Conservation (phyloP, 176 grass and related monocot genomes). For the Zizania latifolia region DNA sequence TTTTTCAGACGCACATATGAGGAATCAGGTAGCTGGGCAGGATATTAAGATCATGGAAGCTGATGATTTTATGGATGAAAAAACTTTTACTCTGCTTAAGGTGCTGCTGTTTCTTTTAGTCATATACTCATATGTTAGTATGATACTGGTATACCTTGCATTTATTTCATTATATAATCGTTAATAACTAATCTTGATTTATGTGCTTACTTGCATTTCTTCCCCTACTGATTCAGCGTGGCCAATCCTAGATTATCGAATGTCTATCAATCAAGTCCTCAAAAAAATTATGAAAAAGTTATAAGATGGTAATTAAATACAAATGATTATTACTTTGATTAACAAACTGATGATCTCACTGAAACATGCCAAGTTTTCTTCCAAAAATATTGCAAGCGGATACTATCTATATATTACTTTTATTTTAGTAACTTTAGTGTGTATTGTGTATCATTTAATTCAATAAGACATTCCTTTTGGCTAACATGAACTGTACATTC, state of each 20-base stretch:
- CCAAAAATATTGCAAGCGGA: not conserved
- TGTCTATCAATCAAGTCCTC: not conserved
- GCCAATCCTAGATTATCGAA: not conserved
- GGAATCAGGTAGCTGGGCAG: not conserved
- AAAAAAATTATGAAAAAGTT: not conserved
- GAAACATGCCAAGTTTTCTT: not conserved
- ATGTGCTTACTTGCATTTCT: not conserved
- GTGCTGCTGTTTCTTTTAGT: constrained; percentile 3
- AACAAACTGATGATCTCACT: not conserved
- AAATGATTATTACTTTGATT: not conserved
- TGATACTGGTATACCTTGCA: not conserved
- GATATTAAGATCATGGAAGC: constrained; percentile 1
- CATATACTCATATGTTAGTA: not conserved
- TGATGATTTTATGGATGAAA: not conserved
- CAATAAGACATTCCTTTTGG: not conserved
- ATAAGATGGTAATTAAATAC: not conserved
- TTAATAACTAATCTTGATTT: not conserved
- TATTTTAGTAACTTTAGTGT: not conserved
- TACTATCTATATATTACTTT: not conserved
- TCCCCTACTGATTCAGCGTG: not conserved
- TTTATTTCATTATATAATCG: not conserved
- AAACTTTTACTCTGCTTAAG: not conserved
- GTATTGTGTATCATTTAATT: not conserved
- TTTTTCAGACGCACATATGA: not conserved
- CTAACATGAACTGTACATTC: not conserved